phyloP scores from a whole-genome alignment of 192 early-diverging fungal genomes.

The Radiomyces spectabilis region DNA sequence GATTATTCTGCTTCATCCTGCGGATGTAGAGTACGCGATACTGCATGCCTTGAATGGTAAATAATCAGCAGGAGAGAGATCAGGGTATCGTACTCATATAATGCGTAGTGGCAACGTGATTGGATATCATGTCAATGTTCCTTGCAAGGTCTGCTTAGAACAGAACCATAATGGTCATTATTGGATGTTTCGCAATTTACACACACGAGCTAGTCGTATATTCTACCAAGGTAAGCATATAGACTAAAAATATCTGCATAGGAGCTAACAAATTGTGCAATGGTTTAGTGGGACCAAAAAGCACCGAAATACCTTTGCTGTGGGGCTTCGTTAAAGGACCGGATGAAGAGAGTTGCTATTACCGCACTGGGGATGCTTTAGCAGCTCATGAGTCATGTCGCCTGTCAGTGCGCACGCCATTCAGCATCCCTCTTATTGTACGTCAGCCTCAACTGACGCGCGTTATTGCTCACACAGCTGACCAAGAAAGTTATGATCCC shows the following conservation, averaged over 20 bases:
- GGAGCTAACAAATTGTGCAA: too few species aligned
- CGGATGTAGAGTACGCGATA: slow-evolving; percentile 64
- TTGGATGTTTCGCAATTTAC: slow-evolving; percentile 91
- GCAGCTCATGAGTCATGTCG: slow-evolving; percentile 3
- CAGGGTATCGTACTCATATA: not conserved
- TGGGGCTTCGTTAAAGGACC: slow-evolving; percentile 2
- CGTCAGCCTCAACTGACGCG: not conserved
- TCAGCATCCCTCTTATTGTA: not conserved
- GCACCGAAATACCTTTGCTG: slow-evolving; percentile 1
- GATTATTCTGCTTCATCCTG: slow-evolving; percentile 67
- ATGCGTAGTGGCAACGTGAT: slow-evolving; percentile 58
- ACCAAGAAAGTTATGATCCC: not conserved
- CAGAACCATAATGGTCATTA: slow-evolving; percentile 95
- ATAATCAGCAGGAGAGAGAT: slow-evolving; percentile 2
- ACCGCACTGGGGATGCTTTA: not conserved
- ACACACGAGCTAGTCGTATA: slow-evolving; percentile 31
- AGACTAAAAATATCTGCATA: not conserved
- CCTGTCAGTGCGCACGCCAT: not conserved
- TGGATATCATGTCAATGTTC: slow-evolving; percentile 77
- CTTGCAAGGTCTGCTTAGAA: slow-evolving; percentile 81
- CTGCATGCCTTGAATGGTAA: slow-evolving; percentile 62
- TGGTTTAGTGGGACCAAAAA: not conserved
- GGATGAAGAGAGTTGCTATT: not conserved
- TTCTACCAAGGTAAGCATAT: not conserved
- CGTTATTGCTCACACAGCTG: not conserved